Evolutionary conservation across 192 early-diverging fungal genomes (phyloP).

Genomic region (Mortierella alpina): DNA sequence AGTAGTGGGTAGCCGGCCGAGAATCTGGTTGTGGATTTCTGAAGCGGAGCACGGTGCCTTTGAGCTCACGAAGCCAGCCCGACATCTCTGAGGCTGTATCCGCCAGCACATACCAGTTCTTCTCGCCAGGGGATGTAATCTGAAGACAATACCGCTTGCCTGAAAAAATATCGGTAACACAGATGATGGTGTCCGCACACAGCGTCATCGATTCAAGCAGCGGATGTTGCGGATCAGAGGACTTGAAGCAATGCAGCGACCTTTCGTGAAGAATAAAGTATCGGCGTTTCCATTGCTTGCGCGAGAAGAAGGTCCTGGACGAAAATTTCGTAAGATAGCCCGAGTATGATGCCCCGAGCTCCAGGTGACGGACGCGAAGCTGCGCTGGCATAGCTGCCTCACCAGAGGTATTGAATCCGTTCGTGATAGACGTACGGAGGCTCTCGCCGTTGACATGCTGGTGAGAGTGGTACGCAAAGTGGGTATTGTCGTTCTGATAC

Average conservation of each 20-base stretch:
- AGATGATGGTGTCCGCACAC: slow-evolving; percentile 52
- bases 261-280: slow-evolving; percentile 51
- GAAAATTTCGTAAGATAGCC: slow-evolving; percentile 52
- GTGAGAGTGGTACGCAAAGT: background rate
- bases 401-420: background rate
- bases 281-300: slow-evolving; percentile 57
- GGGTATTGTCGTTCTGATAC: slow-evolving; percentile 5
- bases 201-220: slow-evolving; percentile 49
- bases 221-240: slow-evolving; percentile 37
- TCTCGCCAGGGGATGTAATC: slow-evolving; percentile 47
- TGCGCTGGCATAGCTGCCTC: background rate
- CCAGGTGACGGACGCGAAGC: slow-evolving; percentile 37
- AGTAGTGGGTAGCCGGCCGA: slow-evolving; percentile 32
- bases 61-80: slow-evolving; percentile 51
- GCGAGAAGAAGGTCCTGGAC: slow-evolving; percentile 47
- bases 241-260: slow-evolving; percentile 58
- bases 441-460: background rate
- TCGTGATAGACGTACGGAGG: background rate
- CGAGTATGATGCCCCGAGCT: slow-evolving; percentile 16
- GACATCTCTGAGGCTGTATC: slow-evolving; percentile 55
- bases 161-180: slow-evolving; percentile 57
- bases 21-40: slow-evolving; percentile 6
- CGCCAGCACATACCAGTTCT: slow-evolving; percentile 57
- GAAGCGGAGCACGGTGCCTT: slow-evolving; percentile 43
- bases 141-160: slow-evolving; percentile 54